phyloP scores from a whole-genome alignment of 345 rosid genomes.

The Corymbia maculata region DNA sequence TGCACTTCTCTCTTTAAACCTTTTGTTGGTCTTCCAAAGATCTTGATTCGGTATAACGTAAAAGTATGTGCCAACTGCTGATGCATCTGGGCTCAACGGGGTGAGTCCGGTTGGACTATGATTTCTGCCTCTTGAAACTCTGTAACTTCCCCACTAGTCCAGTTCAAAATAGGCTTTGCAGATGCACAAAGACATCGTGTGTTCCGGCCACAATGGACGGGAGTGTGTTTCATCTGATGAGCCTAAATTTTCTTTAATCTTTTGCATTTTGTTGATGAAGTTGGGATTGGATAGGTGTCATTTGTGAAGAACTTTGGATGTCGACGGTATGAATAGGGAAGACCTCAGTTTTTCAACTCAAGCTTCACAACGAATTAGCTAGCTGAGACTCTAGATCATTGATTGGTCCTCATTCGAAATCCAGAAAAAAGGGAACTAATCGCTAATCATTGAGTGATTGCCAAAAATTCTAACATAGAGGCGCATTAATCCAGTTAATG shows the following conservation, averaged over 20 bases:
- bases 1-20: background rate
- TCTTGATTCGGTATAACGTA: background rate
- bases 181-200: background rate
- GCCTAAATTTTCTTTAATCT: background rate
- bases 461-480: background rate
- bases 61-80: background rate
- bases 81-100: background rate
- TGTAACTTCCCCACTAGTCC: background rate
- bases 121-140: background rate
- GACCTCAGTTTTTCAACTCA: background rate
- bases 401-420: background rate
- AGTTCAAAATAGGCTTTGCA: background rate
- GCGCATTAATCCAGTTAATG: background rate
- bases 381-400: background rate
- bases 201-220: no score
- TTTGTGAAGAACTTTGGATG: background rate
- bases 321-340: background rate
- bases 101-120: no score
- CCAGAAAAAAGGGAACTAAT: background rate
- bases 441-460: background rate
- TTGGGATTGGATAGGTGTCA: background rate
- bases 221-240: background rate
- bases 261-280: background rate
- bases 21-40: background rate
- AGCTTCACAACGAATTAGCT: background rate